phyloP scores from a whole-genome alignment of 176 grass and related monocot genomes.

The Phyllostachys edulis region DNA sequence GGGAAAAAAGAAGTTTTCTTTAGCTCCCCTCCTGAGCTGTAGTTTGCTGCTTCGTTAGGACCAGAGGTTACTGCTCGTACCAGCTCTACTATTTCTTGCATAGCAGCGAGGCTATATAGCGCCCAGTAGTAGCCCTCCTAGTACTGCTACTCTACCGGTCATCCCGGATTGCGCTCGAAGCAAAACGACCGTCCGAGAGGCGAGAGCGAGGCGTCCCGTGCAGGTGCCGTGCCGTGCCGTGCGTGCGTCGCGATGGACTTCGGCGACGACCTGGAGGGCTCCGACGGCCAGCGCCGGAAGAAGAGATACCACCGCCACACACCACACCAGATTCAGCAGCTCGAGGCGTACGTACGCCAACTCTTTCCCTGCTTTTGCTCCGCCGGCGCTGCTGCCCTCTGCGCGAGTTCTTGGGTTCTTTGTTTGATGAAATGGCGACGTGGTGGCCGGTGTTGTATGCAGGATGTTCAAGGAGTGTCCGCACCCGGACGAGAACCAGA shows the following conservation, averaged over 20 bases:
- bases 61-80: conserved; percentile 44
- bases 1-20: neutral
- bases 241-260: conserved; percentile 59
- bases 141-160: neutral
- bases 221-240: neutral
- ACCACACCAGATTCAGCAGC: conserved; percentile 91
- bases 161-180: conserved; percentile 14
- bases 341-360: conserved; percentile 59
- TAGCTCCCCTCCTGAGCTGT: conserved; percentile 17
- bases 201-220: neutral
- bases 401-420: neutral
- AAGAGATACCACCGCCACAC: conserved; percentile 97
- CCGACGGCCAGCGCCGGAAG: conserved; percentile 70
- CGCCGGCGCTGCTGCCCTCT: neutral
- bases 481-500: conserved; percentile 95
- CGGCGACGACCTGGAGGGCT: conserved; percentile 55
- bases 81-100: conserved; percentile 10
- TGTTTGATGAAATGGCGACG: neutral
- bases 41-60: conserved; percentile 33
- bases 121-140: conserved; percentile 1
- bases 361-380: neutral
- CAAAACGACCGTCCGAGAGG: neutral
- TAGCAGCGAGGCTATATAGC: conserved; percentile 39
- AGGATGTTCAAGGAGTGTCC: conserved; percentile 98
- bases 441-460: neutral